phyloP scores from a whole-genome alignment of 331 rosid genomes.

The Erythrophleum ivorense region DNA sequence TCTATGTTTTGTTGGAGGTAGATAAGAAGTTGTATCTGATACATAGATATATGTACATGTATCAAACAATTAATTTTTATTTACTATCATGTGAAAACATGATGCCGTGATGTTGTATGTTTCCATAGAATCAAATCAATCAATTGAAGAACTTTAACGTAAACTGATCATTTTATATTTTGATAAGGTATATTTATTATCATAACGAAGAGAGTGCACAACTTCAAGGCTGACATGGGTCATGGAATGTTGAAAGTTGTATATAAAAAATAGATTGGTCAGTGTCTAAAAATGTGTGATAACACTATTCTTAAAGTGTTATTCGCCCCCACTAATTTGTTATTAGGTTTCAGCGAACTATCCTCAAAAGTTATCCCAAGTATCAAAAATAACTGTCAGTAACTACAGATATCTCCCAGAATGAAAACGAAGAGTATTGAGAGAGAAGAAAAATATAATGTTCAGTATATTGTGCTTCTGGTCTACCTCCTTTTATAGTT shows the following conservation, averaged over 20 bases:
- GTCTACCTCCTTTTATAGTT: no score
- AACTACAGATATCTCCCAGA: no score
- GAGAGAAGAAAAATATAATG: no score
- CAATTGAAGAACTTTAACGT: neutral
- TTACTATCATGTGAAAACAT: neutral
- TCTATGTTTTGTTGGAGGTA: conserved; percentile 11
- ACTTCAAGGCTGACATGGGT: neutral
- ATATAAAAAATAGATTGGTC: no score
- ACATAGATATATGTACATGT: conserved; percentile 3
- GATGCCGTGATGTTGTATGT: neutral
- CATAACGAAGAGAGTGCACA: neutral
- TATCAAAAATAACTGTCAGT: no score
- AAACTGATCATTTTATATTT: neutral
- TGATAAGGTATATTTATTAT: neutral
- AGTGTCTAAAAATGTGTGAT: no score
- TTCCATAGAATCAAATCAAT: neutral
- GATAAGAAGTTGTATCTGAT: neutral
- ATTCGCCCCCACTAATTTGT: no score
- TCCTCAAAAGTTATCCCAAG: no score
- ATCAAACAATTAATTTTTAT: neutral
- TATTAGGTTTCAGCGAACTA: no score
- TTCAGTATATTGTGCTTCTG: no score
- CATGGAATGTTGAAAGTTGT: neutral
- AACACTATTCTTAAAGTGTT: no score
- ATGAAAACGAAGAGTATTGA: no score